A percentile compares a stretch with the other conserved stretches of the same genome.
Conservation (phyloP, 208 protist genomes). For the Crithidia sp. region DNA sequence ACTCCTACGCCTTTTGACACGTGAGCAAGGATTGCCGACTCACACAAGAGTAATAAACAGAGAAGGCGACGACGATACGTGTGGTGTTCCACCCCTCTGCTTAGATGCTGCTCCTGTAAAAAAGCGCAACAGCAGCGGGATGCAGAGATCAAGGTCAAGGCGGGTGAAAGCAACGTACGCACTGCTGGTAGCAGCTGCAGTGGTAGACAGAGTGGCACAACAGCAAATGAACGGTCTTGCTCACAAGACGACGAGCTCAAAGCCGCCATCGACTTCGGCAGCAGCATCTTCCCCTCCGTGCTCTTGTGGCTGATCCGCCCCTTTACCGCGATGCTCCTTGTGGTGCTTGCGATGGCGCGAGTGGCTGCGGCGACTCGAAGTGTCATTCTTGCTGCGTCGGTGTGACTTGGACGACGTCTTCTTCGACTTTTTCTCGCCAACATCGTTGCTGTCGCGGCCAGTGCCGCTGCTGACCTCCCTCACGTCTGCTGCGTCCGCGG, state of each 20-base stretch:
- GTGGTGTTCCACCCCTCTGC: too few relatives aligned
- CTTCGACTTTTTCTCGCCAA: slow-evolving; percentile 1
- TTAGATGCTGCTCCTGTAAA: too few relatives aligned
- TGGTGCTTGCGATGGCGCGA: background rate
- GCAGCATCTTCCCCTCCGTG: background rate
- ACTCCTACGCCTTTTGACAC: too few relatives aligned
- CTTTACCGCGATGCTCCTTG: background rate
- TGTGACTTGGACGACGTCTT: slow-evolving; percentile 7
- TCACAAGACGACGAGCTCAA: slow-evolving; percentile 47
- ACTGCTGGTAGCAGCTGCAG: too few relatives aligned
- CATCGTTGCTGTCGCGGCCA: background rate
- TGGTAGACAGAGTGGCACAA: too few relatives aligned
- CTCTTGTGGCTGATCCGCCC: background rate
- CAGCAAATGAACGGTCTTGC: background rate
- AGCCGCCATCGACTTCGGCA: slow-evolving; percentile 35
- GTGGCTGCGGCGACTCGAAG: background rate
- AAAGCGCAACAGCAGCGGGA: too few relatives aligned
- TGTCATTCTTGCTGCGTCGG: background rate
- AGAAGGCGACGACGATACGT: too few relatives aligned
- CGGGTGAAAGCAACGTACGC: too few relatives aligned
- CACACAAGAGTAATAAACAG: too few relatives aligned
- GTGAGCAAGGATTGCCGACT: too few relatives aligned
- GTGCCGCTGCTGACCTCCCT: background rate
- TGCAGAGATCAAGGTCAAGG: too few relatives aligned
- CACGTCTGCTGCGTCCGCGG: background rate